These are phyloP conservation scores for Xerocomus potaroensis DNA, from an alignment of 768 basidiomycete species.

Conservation along the genomic window DNA sequence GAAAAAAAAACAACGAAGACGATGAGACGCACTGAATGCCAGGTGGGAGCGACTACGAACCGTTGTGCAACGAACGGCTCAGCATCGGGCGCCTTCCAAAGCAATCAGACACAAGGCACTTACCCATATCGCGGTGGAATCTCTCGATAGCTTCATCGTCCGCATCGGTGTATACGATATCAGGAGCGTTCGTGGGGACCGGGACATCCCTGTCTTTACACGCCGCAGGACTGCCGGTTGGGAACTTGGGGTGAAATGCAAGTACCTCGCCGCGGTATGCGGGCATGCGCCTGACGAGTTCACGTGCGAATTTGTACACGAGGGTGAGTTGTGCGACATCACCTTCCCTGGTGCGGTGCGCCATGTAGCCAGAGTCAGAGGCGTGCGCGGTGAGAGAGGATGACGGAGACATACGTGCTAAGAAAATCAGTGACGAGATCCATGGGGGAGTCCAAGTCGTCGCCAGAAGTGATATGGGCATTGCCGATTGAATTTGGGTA, in stretches of 20 bases:
- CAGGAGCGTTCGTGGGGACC: constrained; percentile 19
- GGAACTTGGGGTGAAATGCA: constrained; percentile 22
- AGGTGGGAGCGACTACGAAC: neutral
- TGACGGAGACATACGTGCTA: constrained; percentile 31
- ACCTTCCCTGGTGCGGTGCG: constrained; percentile 12
- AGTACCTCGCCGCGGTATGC: constrained; percentile 11
- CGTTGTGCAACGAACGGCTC: neutral
- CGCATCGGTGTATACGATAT: constrained; percentile 29
- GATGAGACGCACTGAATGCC: neutral
- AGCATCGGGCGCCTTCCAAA: too few relatives aligned
- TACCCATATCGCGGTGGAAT: constrained; percentile 11
- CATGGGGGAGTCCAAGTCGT: constrained; percentile 37
- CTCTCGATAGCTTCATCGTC: constrained; percentile 33
- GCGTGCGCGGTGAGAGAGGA: too few relatives aligned
- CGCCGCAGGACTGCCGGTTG: constrained; percentile 23
- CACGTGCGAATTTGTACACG: constrained; percentile 51
- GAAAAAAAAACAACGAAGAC: too few relatives aligned
- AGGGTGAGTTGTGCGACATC: constrained; percentile 45
- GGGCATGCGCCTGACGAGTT: constrained; percentile 50
- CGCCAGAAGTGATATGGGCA: constrained; percentile 42
- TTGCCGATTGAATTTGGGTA: constrained; percentile 45
- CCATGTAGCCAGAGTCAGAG: too few relatives aligned
- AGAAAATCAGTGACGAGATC: constrained; percentile 45
- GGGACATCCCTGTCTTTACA: constrained; percentile 18
- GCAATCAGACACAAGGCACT: neutral